Evolutionary conservation across 1,139 yeast genomes (phyloP).

Genomic region (Zhuliangozyma blackwelliae): DNA sequence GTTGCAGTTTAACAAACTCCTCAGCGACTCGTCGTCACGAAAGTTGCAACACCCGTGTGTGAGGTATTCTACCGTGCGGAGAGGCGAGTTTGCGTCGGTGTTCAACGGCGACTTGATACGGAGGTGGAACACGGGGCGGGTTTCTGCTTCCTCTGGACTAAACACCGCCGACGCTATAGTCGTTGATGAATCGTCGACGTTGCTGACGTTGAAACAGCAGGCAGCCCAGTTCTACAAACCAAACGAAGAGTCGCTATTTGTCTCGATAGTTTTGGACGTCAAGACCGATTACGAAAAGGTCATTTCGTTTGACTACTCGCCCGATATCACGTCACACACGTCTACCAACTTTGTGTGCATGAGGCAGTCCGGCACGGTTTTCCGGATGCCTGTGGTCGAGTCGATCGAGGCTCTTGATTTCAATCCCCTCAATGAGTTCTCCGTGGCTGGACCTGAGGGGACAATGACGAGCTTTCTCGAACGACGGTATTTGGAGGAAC

Average conservation of each 20-base stretch:
- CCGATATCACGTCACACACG: constrained; percentile 43
- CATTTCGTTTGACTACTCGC: constrained; percentile 78
- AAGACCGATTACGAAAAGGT: constrained; percentile 78
- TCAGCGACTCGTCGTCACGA: constrained; percentile 60
- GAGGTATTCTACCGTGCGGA: constrained; percentile 62
- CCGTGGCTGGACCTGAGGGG: constrained; percentile 64
- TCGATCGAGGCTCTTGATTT: constrained; percentile 61
- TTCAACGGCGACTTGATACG: constrained; percentile 76
- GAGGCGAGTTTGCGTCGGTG: constrained; percentile 75
- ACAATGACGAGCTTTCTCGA: constrained; percentile 38
- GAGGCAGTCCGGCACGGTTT: constrained; percentile 85
- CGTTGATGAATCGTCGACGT: constrained; percentile 6
- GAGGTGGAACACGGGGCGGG: constrained; percentile 74
- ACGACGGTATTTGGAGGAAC: constrained; percentile 3
- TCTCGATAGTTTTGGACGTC: constrained; percentile 70
- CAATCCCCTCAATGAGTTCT: constrained; percentile 68
- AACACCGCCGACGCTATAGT: background rate
- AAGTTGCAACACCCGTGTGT: constrained; percentile 63
- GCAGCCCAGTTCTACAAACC: constrained; percentile 33
- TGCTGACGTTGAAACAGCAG: constrained; percentile 24
- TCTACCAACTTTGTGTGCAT: constrained; percentile 70
- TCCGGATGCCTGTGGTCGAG: constrained; percentile 72
- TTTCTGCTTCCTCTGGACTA: constrained; percentile 11
- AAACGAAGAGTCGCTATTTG: constrained; percentile 58
- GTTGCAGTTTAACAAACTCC: constrained; percentile 60